Percentiles rank a stretch among this genome's conserved stretches.
phyloP scores from a whole-genome alignment of 352 stramenopile species.

The Phytopythium kandeliae region DNA sequence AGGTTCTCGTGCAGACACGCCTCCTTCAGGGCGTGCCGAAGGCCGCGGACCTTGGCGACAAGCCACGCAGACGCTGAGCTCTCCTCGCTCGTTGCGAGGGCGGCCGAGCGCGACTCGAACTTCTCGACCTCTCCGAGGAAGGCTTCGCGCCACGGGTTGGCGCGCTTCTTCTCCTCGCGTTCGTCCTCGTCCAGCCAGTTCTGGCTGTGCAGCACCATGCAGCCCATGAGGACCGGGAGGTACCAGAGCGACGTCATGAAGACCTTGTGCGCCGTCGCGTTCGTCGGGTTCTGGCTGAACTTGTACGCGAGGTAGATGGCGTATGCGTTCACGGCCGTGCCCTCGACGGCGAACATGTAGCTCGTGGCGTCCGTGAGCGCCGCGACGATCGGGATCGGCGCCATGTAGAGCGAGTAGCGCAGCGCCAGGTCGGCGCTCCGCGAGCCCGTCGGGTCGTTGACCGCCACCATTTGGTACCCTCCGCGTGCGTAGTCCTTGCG shows the following conservation, averaged over 20 bases:
- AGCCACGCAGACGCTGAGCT: constrained; percentile 57
- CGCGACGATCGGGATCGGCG: constrained; percentile 91
- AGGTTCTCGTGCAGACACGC: constrained; percentile 82
- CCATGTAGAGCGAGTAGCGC: constrained; percentile 94
- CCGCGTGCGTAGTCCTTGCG: constrained; percentile 89
- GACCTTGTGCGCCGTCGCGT: constrained; percentile 94
- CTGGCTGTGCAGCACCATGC: constrained; percentile 97
- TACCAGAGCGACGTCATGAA: constrained; percentile 98
- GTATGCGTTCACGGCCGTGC: constrained; percentile 94
- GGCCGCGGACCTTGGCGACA: constrained; percentile 50
- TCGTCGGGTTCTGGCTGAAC: constrained; percentile 93
- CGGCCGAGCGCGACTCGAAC: constrained; percentile 37
- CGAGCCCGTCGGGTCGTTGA: constrained; percentile 88
- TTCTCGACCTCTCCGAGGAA: constrained; percentile 72
- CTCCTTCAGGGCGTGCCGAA: constrained; percentile 69
- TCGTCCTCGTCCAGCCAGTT: constrained; percentile 82
- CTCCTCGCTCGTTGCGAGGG: constrained; percentile 29
- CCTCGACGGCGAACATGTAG: constrained; percentile 99
- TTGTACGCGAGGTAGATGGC: constrained; percentile 92
- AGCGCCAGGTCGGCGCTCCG: constrained; percentile 91
- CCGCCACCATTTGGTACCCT: constrained; percentile 95
- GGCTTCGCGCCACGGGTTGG: constrained; percentile 49
- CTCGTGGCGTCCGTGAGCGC: constrained; percentile 92
- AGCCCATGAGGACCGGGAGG: constrained; percentile 94
- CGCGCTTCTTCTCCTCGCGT: constrained; percentile 41